A percentile compares a stretch with the other conserved stretches of the same genome.
Evolutionary conservation across 345 rosid genomes (phyloP).

Genomic region (Noccaea bulbosa): DNA sequence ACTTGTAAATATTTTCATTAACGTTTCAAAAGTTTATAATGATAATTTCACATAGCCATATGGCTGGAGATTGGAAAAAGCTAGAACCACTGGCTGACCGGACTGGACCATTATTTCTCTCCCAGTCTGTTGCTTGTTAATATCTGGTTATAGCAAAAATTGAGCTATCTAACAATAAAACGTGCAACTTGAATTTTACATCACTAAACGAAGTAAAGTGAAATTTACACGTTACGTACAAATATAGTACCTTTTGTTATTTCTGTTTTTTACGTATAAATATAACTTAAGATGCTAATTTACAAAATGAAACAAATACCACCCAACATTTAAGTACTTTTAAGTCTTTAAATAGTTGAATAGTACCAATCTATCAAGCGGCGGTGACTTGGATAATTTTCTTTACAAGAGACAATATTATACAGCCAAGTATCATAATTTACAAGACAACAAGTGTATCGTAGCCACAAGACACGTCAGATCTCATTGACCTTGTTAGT

Average conservation of each 20-base stretch:
- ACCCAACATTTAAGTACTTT: background rate
- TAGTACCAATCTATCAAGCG: background rate
- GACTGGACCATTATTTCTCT: background rate
- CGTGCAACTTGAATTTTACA: background rate
- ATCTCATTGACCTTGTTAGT: slow-evolving; percentile 26
- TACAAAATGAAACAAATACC: background rate
- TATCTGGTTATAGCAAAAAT: too few species aligned
- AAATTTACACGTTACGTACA: background rate
- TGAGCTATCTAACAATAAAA: background rate
- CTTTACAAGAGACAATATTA: background rate
- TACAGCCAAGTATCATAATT: slow-evolving; percentile 37
- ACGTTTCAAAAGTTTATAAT: too few species aligned
- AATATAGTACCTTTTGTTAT: too few species aligned
- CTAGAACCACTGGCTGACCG: too few species aligned
- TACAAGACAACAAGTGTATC: slow-evolving; percentile 37
- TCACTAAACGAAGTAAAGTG: background rate
- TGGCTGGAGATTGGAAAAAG: too few species aligned
- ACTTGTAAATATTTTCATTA: background rate
- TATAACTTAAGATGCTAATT: background rate
- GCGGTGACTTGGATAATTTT: slow-evolving; percentile 10
- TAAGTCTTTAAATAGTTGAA: background rate
- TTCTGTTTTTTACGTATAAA: background rate
- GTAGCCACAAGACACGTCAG: slow-evolving; percentile 37
- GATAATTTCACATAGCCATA: too few species aligned
- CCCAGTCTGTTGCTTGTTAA: too few species aligned